phyloP scores from a whole-genome alignment of 2,329 filamentous ascomycete species.

The Pseudocercospora eumusae region DNA sequence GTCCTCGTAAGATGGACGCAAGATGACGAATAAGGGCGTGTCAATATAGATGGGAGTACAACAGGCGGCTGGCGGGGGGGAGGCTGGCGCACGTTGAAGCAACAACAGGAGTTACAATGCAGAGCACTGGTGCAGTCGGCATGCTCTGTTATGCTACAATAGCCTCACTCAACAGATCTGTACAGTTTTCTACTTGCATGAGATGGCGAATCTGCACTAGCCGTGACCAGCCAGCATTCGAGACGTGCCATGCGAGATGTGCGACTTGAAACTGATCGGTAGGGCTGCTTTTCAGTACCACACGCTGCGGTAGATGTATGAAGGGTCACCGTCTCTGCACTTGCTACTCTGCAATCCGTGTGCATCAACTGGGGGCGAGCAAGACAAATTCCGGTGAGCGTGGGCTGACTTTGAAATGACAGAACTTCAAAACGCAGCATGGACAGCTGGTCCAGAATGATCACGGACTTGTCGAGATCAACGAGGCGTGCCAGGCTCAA shows the following conservation, averaged over 20 bases:
- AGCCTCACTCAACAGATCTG: conserved; percentile 32
- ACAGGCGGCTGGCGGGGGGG: conserved; percentile 9
- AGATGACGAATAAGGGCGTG: conserved; percentile 8
- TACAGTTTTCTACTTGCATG: conserved; percentile 22
- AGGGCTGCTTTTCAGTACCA: not conserved
- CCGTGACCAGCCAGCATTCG: not conserved
- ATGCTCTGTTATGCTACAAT: conserved; percentile 29
- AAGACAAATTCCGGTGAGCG: not conserved
- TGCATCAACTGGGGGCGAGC: not conserved
- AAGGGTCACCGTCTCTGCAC: not conserved
- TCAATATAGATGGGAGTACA: conserved; percentile 13
- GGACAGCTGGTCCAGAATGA: not conserved
- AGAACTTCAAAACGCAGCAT: not conserved
- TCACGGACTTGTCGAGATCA: not conserved
- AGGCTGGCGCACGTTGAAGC: conserved; percentile 13
- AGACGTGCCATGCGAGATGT: not conserved
- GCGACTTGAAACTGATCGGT: not conserved
- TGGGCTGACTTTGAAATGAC: not conserved
- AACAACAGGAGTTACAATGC: conserved; percentile 21
- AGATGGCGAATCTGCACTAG: not conserved
- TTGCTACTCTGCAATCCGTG: not conserved
- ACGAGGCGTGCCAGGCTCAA: not conserved
- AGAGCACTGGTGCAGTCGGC: conserved; percentile 15
- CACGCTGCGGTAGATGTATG: not conserved
- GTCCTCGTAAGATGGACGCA: conserved; percentile 26